Percentiles rank a stretch among this genome's conserved stretches.
These are phyloP conservation scores for Clathrus columnatus DNA, from an alignment of 768 basidiomycete species.

Conservation along the genomic window DNA sequence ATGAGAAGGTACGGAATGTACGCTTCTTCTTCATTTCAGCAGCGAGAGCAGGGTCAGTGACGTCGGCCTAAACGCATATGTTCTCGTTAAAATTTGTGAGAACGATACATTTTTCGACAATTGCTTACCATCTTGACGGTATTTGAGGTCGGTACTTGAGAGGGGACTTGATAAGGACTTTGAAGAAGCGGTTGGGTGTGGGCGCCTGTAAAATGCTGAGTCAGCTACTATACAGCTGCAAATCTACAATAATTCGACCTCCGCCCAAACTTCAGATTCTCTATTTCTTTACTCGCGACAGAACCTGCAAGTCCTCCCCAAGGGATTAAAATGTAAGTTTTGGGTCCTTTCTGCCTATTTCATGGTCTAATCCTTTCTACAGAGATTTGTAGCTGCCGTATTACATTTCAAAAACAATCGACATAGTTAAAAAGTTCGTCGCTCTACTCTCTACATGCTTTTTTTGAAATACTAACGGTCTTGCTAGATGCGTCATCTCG, in stretches of 20 bases:
- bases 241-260: conserved; percentile 1
- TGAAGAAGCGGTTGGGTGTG: neutral
- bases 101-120: neutral
- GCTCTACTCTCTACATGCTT: neutral
- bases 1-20: conserved; percentile 98
- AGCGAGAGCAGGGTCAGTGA: conserved; percentile 89
- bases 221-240: conserved; percentile 12
- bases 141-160: conserved; percentile 1
- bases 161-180: neutral
- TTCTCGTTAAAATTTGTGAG: neutral
- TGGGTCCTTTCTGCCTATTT: conserved; percentile 18
- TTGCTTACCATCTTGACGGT: conserved; percentile 23
- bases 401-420: conserved; percentile 23
- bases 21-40: conserved; percentile 98
- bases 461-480: neutral
- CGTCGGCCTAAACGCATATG: conserved; percentile 64
- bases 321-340: conserved; percentile 71
- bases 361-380: neutral
- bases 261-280: neutral
- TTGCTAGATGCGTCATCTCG: conserved; percentile 70
- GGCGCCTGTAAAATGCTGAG: neutral
- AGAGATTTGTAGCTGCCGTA: conserved; percentile 92
- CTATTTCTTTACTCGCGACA: conserved; percentile 29
- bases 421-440: conserved; percentile 35
- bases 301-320: conserved; percentile 91